Evolutionary conservation across 768 basidiomycete species (phyloP), one percentile per base, ranked within the genome.

Genomic region (Amanita inopinata): DNA sequence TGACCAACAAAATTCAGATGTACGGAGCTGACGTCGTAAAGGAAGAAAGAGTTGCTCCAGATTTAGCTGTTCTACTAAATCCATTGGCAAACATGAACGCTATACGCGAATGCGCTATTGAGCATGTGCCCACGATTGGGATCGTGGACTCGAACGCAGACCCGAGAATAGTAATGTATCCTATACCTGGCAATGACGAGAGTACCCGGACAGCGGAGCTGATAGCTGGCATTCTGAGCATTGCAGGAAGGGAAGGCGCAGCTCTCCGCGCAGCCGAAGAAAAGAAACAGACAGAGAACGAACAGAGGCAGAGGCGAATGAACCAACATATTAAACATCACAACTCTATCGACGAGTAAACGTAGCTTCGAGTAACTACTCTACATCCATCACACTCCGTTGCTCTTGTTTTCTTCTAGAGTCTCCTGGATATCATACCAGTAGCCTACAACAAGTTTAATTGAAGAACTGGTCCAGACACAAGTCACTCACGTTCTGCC

Each of bases 161-260:
- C 63, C 96, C 96, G 4, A 80, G 96, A 18, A 71, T 91, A 28
- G 93, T 99, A 48, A 96, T 97, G 74, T 98, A 96, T 60, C 85
- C 96, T 32, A 97, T 99, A 55, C 93, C 92, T 0, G 92, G 89
- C n/a, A 99, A 98, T 60, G 90, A 94, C 63, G 96, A 99, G 63
- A 90, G 79, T 56, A 73, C 83, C 7, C 76, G 92, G 34, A 84
- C 92, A 11, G 89, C 90, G 33, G 94, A 98, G 54, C 66, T 99
- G 31, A 74, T 99, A 45, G 78, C 83, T 1, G 94, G 94, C 8
- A 77, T 96, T 6, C 65, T 99, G 45, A 89, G 90, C 51, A 73
- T 96, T 47, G 96, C 96, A 2, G 74, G 90, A 2, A 68, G 76
- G 47, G 84, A 89, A 56, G 84, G 85, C 10, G 67, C 74, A 39